A percentile compares a stretch with the other conserved stretches of the same genome.
Conservation (phyloP, 371 early-diverging fungal genomes). For the Zychaea mexicana region DNA sequence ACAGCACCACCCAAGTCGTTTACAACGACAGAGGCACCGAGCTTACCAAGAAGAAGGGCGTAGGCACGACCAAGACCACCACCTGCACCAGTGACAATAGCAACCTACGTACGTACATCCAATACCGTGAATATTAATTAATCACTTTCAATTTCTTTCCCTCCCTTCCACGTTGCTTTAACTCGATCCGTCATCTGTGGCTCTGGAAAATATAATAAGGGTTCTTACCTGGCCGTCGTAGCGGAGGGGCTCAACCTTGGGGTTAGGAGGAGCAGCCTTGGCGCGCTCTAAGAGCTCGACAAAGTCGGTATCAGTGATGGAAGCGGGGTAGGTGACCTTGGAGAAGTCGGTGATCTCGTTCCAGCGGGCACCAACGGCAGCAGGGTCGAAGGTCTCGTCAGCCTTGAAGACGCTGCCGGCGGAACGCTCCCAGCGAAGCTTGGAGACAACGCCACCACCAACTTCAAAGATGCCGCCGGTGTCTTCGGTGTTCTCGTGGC, state of each 20-base stretch:
- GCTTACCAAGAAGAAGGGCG: constrained; percentile 81
- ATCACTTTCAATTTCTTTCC: no score
- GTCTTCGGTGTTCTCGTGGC: constrained; percentile 87
- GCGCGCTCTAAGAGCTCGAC: constrained; percentile 79
- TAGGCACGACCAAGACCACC: constrained; percentile 90
- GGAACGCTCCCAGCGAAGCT: constrained; percentile 93
- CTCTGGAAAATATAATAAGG: neutral
- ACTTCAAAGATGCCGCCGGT: constrained; percentile 92
- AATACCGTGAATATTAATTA: neutral
- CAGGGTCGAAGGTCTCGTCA: constrained; percentile 52
- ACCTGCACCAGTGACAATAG: constrained; percentile 92
- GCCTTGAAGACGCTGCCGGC: constrained; percentile 92
- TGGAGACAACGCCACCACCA: constrained; percentile 93
- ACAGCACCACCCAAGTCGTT: constrained; percentile 85
- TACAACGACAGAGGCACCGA: constrained; percentile 85
- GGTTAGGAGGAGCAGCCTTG: constrained; percentile 62
- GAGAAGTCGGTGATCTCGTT: constrained; percentile 79
- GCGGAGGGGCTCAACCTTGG: constrained; percentile 62
- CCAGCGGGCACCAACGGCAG: constrained; percentile 29
- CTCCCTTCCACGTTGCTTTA: no score
- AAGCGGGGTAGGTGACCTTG: constrained; percentile 72
- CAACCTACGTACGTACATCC: constrained; percentile 52
- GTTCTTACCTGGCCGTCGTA: constrained; percentile 71
- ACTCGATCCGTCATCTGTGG: no score
- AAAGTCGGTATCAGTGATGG: constrained; percentile 87